Base-by-base conservation (phyloP, 306 rosid species). In the Rosa persica region DNA sequence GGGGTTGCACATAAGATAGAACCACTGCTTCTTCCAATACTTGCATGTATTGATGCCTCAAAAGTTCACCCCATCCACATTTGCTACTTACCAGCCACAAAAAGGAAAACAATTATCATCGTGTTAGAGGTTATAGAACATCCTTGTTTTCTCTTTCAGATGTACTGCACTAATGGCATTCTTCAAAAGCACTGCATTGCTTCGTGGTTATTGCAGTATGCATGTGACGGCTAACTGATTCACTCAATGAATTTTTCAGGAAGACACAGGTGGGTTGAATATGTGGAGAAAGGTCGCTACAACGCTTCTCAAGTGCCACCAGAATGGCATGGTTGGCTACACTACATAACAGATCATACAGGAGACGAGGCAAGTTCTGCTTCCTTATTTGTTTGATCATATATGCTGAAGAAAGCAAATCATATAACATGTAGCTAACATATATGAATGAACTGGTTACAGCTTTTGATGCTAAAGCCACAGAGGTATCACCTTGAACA, bases 251-350 rank as follows among this genome's bases (percentile, higher is more conserved):
- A 61, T 76, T 74, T 73, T 75, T 77, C 88, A 95, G 99, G 99
- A 82, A 91, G 99, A 70, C 99, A 95, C 89, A 93, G 99, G 89
- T 95, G 99, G 99, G 96, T 95, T 76, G 99, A 95, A 86, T 95
- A 95, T 85, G 99, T 96, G 42, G 97, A 92, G 83, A 95, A 95
- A 83, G 36, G 80, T 74, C 94, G 99, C 78, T 95, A 93, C 81
- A 95, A 95, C 48, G 98, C 99, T 78, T 95, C 99, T 82, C 99
- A 95, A 87, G 99, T 95, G 72, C 99, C 99, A 46, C 40, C 99
- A 68, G 99, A 95, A 83, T 95, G 99, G 99, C 99, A 95, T 62
- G 99, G 99, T 82, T 95, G 99, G 99, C 90, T 95, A 70, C 99
- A 95, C 82, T 85, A 76, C 89, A 79, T 92, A 60, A 95, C 98